Percentiles rank a stretch among this genome's conserved stretches.
Conservation (phyloP, 2,329 filamentous ascomycete species). For the Geosmithia flava region DNA sequence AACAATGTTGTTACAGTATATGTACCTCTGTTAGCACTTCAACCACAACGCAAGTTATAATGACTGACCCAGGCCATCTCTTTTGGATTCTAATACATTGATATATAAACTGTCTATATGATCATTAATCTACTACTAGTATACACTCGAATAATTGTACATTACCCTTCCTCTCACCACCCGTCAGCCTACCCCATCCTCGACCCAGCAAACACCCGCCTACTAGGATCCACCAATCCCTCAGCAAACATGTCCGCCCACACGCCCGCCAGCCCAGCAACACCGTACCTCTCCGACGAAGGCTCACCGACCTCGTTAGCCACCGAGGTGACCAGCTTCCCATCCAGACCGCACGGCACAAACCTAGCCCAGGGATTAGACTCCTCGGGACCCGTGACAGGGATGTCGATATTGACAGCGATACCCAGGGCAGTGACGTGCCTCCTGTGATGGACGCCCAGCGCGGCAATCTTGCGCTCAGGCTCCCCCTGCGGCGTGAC, state of each 20-base stretch:
- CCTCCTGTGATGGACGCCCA: conserved; percentile 82
- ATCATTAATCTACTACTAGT: no score
- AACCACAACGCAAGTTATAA: no score
- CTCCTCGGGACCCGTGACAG: conserved; percentile 25
- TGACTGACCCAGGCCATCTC: no score
- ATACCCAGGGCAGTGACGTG: conserved; percentile 78
- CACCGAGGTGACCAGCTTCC: conserved; percentile 68
- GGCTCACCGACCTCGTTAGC: conserved; percentile 28
- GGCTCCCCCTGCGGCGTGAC: conserved; percentile 11
- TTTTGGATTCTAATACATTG: no score
- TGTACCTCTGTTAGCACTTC: no score
- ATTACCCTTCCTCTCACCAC: no score
- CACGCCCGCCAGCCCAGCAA: not conserved
- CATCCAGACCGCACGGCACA: conserved; percentile 79
- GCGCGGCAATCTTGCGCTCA: conserved; percentile 69
- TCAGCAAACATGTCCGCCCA: not conserved
- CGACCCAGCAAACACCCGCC: not conserved
- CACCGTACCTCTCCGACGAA: not conserved
- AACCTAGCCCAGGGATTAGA: conserved; percentile 55
- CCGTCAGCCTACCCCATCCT: no score
- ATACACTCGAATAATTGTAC: no score
- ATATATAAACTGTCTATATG: no score
- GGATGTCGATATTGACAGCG: conserved; percentile 63
- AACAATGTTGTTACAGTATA: no score
- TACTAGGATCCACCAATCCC: not conserved